Conservation (phyloP, 805 yeast species). For the Teunomyces panamensis region DNA sequence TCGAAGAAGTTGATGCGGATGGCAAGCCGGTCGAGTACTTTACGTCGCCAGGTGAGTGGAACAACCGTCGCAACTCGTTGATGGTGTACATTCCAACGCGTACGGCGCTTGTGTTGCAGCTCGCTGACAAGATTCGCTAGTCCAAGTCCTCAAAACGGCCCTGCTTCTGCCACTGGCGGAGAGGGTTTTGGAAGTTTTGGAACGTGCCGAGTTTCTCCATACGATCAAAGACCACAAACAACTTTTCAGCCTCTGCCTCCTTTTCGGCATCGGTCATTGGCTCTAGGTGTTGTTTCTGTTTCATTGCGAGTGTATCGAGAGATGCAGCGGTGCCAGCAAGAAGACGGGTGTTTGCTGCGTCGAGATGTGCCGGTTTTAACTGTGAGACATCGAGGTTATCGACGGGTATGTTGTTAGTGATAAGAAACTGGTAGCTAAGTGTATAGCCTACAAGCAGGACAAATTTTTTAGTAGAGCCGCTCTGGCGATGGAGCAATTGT, state of each 20-base stretch:
- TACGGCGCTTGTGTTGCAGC: conserved; percentile 37
- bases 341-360: background rate
- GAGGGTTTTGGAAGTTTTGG: conserved; percentile 37
- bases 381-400: conserved; percentile 15
- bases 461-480: conserved; percentile 6
- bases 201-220: conserved; percentile 36
- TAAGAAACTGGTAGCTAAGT: conserved; percentile 13
- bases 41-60: conserved; percentile 80
- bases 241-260: conserved; percentile 42
- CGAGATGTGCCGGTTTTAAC: conserved; percentile 13
- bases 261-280: conserved; percentile 42
- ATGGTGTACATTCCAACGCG: conserved; percentile 84
- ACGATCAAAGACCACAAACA: conserved; percentile 40
- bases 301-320: background rate
- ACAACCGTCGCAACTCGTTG: conserved; percentile 68
- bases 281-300: background rate
- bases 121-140: conserved; percentile 6
- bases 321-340: background rate
- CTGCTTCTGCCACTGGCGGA: conserved; percentile 34
- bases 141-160: conserved; percentile 6
- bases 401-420: conserved; percentile 10
- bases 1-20: conserved; percentile 43
- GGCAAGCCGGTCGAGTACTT: conserved; percentile 48
- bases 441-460: conserved; percentile 21
- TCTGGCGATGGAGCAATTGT: background rate